Conservation (phyloP, 2,329 filamentous ascomycete genomes). For the Ploettnerulaceae sp. region DNA sequence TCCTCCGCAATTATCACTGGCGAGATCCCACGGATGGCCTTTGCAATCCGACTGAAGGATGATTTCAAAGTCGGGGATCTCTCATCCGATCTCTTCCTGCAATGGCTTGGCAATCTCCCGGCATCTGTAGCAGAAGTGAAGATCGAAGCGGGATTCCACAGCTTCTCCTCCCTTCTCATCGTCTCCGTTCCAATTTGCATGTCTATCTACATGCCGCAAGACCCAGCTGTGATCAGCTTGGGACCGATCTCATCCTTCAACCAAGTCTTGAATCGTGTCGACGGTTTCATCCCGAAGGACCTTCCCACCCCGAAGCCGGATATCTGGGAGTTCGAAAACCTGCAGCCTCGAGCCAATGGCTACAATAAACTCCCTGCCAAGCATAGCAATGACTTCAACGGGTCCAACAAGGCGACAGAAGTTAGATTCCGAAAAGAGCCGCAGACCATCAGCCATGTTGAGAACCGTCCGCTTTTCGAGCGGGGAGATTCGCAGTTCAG, state of each 20-base stretch:
- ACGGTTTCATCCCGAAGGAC: slow-evolving; percentile 13
- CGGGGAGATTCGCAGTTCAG: slow-evolving; percentile 18
- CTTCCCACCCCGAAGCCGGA: slow-evolving; percentile 24
- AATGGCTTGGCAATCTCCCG: slow-evolving; percentile 23
- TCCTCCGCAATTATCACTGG: slow-evolving; percentile 13
- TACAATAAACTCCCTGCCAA: neutral
- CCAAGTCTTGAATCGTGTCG: slow-evolving; percentile 14
- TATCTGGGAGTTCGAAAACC: slow-evolving; percentile 5
- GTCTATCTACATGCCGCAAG: slow-evolving; percentile 24
- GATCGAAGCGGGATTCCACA: slow-evolving; percentile 25
- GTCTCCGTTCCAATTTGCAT: slow-evolving; percentile 25
- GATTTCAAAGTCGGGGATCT: slow-evolving; percentile 17
- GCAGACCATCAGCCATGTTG: slow-evolving; percentile 4
- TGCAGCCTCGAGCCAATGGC: slow-evolving; percentile 1
- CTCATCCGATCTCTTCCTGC: slow-evolving; percentile 19
- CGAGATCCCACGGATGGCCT: slow-evolving; percentile 21
- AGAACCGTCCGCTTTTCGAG: slow-evolving; percentile 10
- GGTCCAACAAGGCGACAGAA: slow-evolving; percentile 6
- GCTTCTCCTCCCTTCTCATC: slow-evolving; percentile 23
- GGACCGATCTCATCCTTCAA: slow-evolving; percentile 24
- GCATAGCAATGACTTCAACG: slow-evolving; percentile 9
- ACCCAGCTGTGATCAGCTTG: slow-evolving; percentile 21
- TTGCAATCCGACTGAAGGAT: slow-evolving; percentile 21
- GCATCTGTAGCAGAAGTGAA: slow-evolving; percentile 22
- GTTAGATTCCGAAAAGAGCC: slow-evolving; percentile 16